Evolutionary conservation across 2,329 filamentous ascomycete species (phyloP).

Genomic region (Rosellinia necatrix): DNA sequence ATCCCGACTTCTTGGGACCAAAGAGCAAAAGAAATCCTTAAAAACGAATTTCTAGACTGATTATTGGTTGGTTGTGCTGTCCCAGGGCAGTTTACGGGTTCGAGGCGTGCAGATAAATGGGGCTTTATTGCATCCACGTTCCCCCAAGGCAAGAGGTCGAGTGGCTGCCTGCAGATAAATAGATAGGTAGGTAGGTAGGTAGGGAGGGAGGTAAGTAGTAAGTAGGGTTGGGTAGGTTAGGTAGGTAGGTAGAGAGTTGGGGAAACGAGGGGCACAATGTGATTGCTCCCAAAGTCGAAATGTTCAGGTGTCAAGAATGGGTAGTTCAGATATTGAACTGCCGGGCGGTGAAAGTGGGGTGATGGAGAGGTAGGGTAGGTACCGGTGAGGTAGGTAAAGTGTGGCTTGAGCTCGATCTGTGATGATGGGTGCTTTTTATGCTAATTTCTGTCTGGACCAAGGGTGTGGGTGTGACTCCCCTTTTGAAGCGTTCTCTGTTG

Average conservation of each 20-base stretch:
- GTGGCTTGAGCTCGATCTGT: slow-evolving; percentile 27
- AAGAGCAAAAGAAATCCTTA: slow-evolving; percentile 11
- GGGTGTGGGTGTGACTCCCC: slow-evolving; percentile 16
- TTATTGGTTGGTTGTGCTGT: slow-evolving; percentile 8
- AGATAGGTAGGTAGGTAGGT: too few species aligned
- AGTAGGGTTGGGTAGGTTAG: background rate
- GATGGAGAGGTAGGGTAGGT: background rate
- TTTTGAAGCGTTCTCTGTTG: slow-evolving; percentile 28
- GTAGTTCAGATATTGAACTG: slow-evolving; percentile 25
- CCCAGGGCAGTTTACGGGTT: slow-evolving; percentile 15
- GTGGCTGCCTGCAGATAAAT: too few species aligned
- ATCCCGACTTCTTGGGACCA: slow-evolving; percentile 3
- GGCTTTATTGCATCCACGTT: slow-evolving; percentile 6
- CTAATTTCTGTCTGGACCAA: slow-evolving; percentile 13
- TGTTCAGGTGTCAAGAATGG: background rate
- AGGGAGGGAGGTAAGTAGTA: background rate
- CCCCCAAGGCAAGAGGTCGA: background rate
- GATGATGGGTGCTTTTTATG: slow-evolving; percentile 24
- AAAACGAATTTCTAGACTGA: slow-evolving; percentile 10
- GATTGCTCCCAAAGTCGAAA: slow-evolving; percentile 6
- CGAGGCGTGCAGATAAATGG: slow-evolving; percentile 13
- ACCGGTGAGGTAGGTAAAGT: slow-evolving; percentile 9
- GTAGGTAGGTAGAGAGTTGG: slow-evolving; percentile 4
- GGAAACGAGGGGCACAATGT: background rate
- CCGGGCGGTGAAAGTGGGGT: slow-evolving; percentile 40